Conservation (phyloP, 1,139 yeast species). For the Geotrichum histeridarum region DNA sequence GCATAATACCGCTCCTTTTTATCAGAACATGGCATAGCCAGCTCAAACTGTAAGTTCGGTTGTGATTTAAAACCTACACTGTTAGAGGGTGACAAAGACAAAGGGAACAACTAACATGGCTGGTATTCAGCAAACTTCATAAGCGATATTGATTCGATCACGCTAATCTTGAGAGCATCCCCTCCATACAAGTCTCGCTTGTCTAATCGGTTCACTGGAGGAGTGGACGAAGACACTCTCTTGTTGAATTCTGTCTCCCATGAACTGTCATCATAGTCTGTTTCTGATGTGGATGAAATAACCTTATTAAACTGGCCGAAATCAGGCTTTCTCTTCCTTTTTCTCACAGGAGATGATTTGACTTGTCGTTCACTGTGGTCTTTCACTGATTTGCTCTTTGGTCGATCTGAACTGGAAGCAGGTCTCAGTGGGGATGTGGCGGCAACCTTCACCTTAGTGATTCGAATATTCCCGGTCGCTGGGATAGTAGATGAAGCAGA, state of each 20-base stretch:
- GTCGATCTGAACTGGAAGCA: neutral
- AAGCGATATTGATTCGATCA: slow-evolving; percentile 14
- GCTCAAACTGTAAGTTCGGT: slow-evolving; percentile 11
- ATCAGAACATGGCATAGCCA: slow-evolving; percentile 17
- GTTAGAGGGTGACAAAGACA: neutral
- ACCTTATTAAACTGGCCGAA: slow-evolving; percentile 12
- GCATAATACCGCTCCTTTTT: slow-evolving; percentile 17
- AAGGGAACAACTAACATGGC: slow-evolving; percentile 8
- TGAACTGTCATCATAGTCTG: slow-evolving; percentile 13
- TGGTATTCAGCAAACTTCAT: slow-evolving; percentile 14
- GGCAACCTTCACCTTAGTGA: slow-evolving; percentile 13
- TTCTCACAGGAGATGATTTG: neutral
- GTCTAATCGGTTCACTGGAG: slow-evolving; percentile 3
- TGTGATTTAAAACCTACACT: slow-evolving; percentile 11
- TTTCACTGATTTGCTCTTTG: neutral
- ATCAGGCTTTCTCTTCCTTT: slow-evolving; percentile 12
- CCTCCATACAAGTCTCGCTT: slow-evolving; percentile 9
- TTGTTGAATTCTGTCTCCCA: slow-evolving; percentile 15
- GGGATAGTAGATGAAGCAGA: slow-evolving; percentile 1
- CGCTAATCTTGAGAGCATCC: neutral
- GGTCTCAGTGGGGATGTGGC: neutral
- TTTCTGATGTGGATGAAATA: slow-evolving; percentile 10
- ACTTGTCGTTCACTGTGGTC: no score
- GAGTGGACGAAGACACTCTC: slow-evolving; percentile 7
- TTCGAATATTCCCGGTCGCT: slow-evolving; percentile 8